Evolutionary conservation across 371 early-diverging fungal genomes (phyloP).

Genomic region (Apophysomyces variabilis): DNA sequence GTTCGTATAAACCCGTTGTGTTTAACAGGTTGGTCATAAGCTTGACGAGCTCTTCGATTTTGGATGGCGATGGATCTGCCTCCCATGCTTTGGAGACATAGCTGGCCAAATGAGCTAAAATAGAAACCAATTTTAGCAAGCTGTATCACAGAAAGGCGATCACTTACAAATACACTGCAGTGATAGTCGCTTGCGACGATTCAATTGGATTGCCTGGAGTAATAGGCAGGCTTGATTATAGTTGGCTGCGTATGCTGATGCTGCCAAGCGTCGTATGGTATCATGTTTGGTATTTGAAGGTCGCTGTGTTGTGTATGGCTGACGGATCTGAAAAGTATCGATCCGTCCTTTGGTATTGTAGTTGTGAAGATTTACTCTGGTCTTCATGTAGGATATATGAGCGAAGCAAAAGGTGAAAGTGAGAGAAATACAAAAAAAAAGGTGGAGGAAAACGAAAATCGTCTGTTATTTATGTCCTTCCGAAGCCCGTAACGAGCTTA

Average conservation of each 20-base stretch:
- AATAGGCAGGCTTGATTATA: slow-evolving; percentile 40
- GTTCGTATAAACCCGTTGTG: slow-evolving; percentile 30
- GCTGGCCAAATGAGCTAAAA: slow-evolving; percentile 39
- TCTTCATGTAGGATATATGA: slow-evolving; percentile 15
- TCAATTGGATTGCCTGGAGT: slow-evolving; percentile 44
- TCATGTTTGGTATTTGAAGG: slow-evolving; percentile 8
- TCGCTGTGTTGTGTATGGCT: slow-evolving; percentile 5
- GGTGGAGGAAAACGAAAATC: slow-evolving; percentile 1
- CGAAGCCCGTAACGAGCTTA: slow-evolving; percentile 1
- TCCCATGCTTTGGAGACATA: slow-evolving; percentile 52
- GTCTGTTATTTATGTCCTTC: slow-evolving; percentile 7
- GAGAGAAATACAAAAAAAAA: not conserved
- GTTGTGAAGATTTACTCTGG: slow-evolving; percentile 21
- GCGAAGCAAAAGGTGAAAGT: slow-evolving; percentile 7
- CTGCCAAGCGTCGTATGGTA: slow-evolving; percentile 4
- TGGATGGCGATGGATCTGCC: slow-evolving; percentile 33
- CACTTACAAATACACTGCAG: slow-evolving; percentile 40
- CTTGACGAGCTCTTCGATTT: slow-evolving; percentile 29
- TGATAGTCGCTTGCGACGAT: slow-evolving; percentile 29
- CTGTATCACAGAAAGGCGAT: slow-evolving; percentile 1
- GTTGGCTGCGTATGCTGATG: slow-evolving; percentile 26
- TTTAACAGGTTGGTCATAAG: slow-evolving; percentile 38
- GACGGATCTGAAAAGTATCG: slow-evolving; percentile 20
- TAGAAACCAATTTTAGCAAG: not conserved
- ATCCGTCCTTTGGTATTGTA: slow-evolving; percentile 17